Percentiles rank a stretch among this genome's conserved stretches.
Evolutionary conservation across 2,329 filamentous ascomycete genomes (phyloP).

Genomic region (Colletotrichum simmondsii): DNA sequence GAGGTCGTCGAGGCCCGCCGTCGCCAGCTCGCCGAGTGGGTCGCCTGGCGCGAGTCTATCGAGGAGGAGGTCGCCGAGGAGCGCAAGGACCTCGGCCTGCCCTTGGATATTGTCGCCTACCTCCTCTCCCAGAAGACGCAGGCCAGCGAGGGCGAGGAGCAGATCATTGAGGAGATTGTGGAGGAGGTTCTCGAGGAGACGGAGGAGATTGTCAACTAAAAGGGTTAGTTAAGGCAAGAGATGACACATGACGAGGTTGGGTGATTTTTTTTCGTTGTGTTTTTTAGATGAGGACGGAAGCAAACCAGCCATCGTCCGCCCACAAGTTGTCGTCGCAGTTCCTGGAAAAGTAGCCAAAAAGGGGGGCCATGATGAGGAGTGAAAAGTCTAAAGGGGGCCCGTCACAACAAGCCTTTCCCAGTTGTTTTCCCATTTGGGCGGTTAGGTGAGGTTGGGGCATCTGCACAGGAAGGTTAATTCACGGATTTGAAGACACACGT

Average conservation of each 20-base stretch:
- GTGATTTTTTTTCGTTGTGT: neutral
- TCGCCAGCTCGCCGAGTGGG: slow-evolving; percentile 87
- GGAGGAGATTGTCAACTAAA: slow-evolving; percentile 74
- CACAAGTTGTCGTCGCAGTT: neutral
- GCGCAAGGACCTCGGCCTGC: slow-evolving; percentile 73
- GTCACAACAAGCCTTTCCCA: slow-evolving; percentile 11
- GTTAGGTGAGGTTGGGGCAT: slow-evolving; percentile 23
- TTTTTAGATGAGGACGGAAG: slow-evolving; percentile 16
- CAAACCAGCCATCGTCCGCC: neutral
- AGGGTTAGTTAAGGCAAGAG: neutral
- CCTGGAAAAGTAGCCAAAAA: neutral
- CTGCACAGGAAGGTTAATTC: slow-evolving; percentile 32
- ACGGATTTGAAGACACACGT: slow-evolving; percentile 23
- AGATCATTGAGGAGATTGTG: slow-evolving; percentile 88
- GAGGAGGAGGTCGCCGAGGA: slow-evolving; percentile 80
- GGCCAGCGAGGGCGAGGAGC: slow-evolving; percentile 73
- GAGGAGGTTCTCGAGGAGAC: slow-evolving; percentile 87
- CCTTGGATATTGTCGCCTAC: slow-evolving; percentile 71
- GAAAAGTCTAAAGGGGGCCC: slow-evolving; percentile 12
- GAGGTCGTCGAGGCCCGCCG: slow-evolving; percentile 92
- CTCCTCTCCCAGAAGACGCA: slow-evolving; percentile 66
- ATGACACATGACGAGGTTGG: neutral
- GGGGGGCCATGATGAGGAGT: neutral
- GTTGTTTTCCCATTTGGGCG: slow-evolving; percentile 29
- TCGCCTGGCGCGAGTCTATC: slow-evolving; percentile 81